Base-by-base conservation (phyloP, 2,329 filamentous ascomycete species). In the Fonsecaea multimorphosa region DNA sequence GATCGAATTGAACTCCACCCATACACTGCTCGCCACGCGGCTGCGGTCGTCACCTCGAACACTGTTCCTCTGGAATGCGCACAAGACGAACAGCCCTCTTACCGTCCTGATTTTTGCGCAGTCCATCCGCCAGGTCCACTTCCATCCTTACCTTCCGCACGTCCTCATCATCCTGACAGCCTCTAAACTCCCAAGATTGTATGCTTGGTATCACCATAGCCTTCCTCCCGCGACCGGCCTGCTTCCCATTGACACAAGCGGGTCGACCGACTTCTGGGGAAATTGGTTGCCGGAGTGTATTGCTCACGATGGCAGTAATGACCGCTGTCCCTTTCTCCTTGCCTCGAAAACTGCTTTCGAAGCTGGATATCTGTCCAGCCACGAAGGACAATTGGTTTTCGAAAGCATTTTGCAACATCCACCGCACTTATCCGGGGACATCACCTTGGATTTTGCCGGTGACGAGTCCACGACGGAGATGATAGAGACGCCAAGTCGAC, bases 151-250 rank as follows among this genome's bases (percentile, higher is more conserved):
- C 12, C 51, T 64, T 2, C 58, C 68, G 1, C 57, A 67, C 29
- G 56, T 68, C 16, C 66, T 72, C 27, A 24, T 68, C 31, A 64
- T 71, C 29, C 19, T 70, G n/a, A 72, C 71, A 16, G 55, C 31
- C 8, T 49, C 60, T 22, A 63, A 61, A 32, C 22, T 22, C 7
- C 60, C 71, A 3, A 32, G 31, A 1, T 16, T 71, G 3, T 69
- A 70, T 52, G 65, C 56, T n/a, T 71, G 68, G 66, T 66, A 64
- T 60, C 24, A 57, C 12, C 59, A 63, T 16, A 56, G 12, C 6
- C 51, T 63, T 1, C 32, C 63, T 9, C 69, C 69, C 3, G 51
- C 61, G 19, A 40, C 38, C 4, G 65, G 65, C 11, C 9, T 52
- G 8, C 31, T 68, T 11, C 65, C 65, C 4, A 60, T 67, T 14